Conservation (phyloP, 1,139 yeast species). For the Geotrichum bryndzae region DNA sequence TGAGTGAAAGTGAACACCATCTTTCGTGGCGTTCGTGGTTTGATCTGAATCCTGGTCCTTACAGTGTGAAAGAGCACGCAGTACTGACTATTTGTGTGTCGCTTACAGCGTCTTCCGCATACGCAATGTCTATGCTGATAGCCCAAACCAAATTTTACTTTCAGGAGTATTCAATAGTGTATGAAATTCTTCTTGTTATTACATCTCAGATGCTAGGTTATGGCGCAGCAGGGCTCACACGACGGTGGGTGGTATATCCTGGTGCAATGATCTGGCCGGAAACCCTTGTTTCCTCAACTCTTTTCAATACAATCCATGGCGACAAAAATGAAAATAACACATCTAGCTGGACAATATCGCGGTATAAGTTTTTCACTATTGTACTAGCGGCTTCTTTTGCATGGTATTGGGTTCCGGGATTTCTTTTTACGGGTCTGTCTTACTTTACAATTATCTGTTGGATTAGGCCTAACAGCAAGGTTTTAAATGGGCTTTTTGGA, state of each 20-base stretch:
- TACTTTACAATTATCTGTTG: conserved; percentile 35
- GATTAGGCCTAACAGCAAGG: conserved; percentile 41
- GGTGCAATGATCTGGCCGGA: conserved; percentile 51
- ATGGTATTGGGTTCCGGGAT: conserved; percentile 47
- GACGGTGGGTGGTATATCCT: conserved; percentile 46
- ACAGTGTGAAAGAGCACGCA: conserved; percentile 50
- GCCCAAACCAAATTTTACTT: conserved; percentile 42
- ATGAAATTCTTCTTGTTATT: conserved; percentile 34
- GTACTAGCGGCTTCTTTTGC: conserved; percentile 37
- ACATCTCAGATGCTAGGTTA: conserved; percentile 25
- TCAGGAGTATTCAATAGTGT: conserved; percentile 46
- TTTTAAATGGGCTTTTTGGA: conserved; percentile 50
- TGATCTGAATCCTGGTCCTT: conserved; percentile 51
- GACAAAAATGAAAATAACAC: conserved; percentile 46
- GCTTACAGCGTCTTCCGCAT: conserved; percentile 43
- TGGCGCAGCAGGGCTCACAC: conserved; percentile 49
- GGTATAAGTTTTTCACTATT: conserved; percentile 38
- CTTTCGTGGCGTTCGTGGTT: conserved; percentile 39
- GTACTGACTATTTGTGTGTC: conserved; percentile 50
- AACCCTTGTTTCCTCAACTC: conserved; percentile 29
- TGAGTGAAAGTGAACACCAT: conserved; percentile 36
- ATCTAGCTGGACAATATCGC: conserved; percentile 40
- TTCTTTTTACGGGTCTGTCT: conserved; percentile 41
- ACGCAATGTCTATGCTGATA: conserved; percentile 45
- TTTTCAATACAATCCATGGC: conserved; percentile 24